A percentile compares a stretch with the other conserved stretches of the same genome.
Conservation (phyloP, 2,329 filamentous ascomycete genomes). For the Beauveria australis region DNA sequence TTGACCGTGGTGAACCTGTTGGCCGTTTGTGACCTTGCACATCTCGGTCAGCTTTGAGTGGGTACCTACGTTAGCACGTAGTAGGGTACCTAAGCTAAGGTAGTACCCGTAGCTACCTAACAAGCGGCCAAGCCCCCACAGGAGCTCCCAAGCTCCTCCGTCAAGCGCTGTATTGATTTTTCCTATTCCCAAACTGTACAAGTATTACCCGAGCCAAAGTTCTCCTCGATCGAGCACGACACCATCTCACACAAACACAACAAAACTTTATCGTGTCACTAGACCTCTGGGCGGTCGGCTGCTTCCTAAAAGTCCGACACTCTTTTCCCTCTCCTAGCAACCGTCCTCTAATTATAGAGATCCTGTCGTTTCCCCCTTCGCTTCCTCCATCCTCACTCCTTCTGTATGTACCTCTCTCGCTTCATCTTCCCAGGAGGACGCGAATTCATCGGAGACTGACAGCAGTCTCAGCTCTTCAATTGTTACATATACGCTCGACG, state of each 20-base stretch:
- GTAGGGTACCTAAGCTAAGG: too few relatives aligned
- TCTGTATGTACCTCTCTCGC: background rate
- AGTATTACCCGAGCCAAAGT: background rate
- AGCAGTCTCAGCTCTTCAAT: background rate
- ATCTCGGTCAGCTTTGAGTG: background rate
- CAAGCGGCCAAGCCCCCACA: background rate
- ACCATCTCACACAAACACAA: background rate
- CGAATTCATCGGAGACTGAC: background rate
- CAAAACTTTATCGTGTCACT: background rate
- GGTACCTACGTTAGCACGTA: background rate
- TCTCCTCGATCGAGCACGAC: background rate
- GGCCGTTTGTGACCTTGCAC: background rate
- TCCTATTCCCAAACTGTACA: background rate
- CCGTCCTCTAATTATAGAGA: background rate
- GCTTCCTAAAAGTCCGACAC: background rate
- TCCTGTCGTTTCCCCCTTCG: background rate
- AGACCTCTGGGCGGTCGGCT: background rate
- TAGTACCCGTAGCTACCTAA: too few relatives aligned
- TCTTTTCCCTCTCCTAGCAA: background rate
- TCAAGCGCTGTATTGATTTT: slow-evolving; percentile 2
- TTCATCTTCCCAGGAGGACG: background rate
- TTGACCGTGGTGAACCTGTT: too few relatives aligned
- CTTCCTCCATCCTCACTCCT: background rate
- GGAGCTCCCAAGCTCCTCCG: background rate
- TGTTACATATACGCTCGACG: background rate